A percentile compares a stretch with the other conserved stretches of the same genome.
Evolutionary conservation across 352 stramenopile species (phyloP).

Genomic region (Phytophthora pinifolia): DNA sequence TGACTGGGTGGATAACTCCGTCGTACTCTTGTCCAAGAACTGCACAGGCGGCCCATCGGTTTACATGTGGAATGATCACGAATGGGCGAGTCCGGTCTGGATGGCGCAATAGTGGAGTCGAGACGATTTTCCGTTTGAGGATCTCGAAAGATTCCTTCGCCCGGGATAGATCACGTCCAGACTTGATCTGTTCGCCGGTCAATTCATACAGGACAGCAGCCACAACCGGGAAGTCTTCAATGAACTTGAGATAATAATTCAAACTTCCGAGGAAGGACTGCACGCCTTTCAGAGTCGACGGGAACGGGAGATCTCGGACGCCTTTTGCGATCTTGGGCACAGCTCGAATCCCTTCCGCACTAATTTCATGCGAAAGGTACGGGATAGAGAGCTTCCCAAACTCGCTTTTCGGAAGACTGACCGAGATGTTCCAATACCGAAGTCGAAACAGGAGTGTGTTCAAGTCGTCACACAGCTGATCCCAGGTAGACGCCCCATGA

Average conservation of each 20-base stretch:
- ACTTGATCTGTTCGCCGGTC: neutral
- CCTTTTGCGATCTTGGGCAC: neutral
- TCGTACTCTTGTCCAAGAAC: neutral
- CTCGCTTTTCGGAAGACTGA: constrained; percentile 1
- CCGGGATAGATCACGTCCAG: neutral
- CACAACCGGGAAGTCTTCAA: neutral
- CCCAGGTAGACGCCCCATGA: neutral
- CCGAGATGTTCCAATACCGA: neutral
- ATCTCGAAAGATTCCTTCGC: constrained; percentile 1
- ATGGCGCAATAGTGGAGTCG: neutral
- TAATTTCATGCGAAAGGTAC: neutral
- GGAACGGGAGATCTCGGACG: neutral
- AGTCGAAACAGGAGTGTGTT: neutral
- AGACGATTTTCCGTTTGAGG: neutral
- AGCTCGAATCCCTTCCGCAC: neutral
- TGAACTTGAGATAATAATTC: constrained; percentile 5
- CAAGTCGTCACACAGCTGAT: neutral
- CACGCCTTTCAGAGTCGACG: neutral
- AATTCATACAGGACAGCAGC: neutral
- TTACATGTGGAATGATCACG: neutral
- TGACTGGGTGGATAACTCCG: neutral
- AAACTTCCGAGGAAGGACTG: neutral
- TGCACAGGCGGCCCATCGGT: neutral
- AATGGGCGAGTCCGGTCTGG: neutral
- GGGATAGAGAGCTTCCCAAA: neutral